phyloP scores from a whole-genome alignment of 2,329 filamentous ascomycete genomes.

The Diaporthe aspalathi region DNA sequence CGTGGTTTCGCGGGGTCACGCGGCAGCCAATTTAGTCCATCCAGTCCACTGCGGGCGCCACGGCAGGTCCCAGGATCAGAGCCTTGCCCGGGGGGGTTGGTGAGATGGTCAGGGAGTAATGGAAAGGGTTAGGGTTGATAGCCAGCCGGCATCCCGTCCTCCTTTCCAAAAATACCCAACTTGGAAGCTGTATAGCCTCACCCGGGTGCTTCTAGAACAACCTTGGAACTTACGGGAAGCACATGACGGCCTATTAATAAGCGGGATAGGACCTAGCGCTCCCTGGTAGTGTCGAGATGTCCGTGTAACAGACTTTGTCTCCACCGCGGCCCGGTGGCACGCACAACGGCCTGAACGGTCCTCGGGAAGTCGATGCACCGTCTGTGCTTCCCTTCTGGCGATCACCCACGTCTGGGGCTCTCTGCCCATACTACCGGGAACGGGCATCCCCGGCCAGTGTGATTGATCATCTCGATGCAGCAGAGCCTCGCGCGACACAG shows the following conservation, averaged over 20 bases:
- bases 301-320: slow-evolving; percentile 5
- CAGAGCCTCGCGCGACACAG: slow-evolving; percentile 13
- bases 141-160: no score
- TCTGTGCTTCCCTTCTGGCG: slow-evolving; percentile 19
- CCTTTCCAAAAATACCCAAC: no score
- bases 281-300: no score
- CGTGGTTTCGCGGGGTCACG: slow-evolving; percentile 24
- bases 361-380: slow-evolving; percentile 22
- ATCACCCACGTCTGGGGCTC: background rate
- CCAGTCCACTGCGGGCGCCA: background rate
- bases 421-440: background rate
- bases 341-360: background rate
- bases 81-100: no score
- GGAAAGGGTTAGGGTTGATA: slow-evolving; percentile 14
- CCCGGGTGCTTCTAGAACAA: slow-evolving; percentile 1
- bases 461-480: background rate
- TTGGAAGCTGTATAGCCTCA: background rate
- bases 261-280: no score
- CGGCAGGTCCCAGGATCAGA: background rate
- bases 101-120: no score
- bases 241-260: no score
- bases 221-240: background rate
- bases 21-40: slow-evolving; percentile 18
- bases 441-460: slow-evolving; percentile 13
- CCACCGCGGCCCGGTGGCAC: background rate